A percentile compares a stretch with the other conserved stretches of the same genome.
These are phyloP conservation scores for Rasamsonia emersonii DNA, from an alignment of 2,329 filamentous ascomycete genomes.

Conservation along the genomic window DNA sequence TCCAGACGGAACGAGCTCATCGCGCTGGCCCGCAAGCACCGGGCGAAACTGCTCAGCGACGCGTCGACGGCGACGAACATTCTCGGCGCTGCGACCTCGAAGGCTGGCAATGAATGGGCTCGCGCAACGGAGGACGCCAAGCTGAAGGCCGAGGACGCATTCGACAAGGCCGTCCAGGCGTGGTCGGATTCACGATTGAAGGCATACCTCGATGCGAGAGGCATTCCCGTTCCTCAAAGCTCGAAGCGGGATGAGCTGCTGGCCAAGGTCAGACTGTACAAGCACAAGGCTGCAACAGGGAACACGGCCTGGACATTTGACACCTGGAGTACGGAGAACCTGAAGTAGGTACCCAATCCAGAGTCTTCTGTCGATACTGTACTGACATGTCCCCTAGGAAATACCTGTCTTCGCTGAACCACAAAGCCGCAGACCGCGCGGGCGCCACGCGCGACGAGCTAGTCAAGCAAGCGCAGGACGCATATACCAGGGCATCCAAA, in stretches of 20 bases:
- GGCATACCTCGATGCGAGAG: slow-evolving; percentile 67
- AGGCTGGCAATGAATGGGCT: slow-evolving; percentile 66
- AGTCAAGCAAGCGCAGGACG: slow-evolving; percentile 45
- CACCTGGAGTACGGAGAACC: slow-evolving; percentile 62
- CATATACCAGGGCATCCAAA: slow-evolving; percentile 40
- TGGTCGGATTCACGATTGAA: slow-evolving; percentile 76
- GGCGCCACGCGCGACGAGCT: slow-evolving; percentile 66
- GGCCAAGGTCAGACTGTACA: slow-evolving; percentile 63
- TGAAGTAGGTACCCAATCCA: slow-evolving; percentile 43
- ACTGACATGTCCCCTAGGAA: slow-evolving; percentile 39
- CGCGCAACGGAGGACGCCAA: slow-evolving; percentile 63
- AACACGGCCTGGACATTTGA: slow-evolving; percentile 73
- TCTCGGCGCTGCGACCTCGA: slow-evolving; percentile 64
- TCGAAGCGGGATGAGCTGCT: slow-evolving; percentile 65
- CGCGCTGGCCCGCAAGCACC: slow-evolving; percentile 81
- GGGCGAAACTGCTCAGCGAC: slow-evolving; percentile 48
- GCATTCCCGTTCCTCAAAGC: slow-evolving; percentile 63
- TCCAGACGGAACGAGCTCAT: slow-evolving; percentile 84
- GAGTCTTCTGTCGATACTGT: slow-evolving; percentile 40
- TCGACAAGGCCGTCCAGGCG: slow-evolving; percentile 50
- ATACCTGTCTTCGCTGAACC: slow-evolving; percentile 40
- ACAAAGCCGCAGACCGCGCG: slow-evolving; percentile 53
- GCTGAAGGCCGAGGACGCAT: slow-evolving; percentile 56
- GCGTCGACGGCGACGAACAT: slow-evolving; percentile 37
- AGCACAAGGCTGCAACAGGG: slow-evolving; percentile 59